Evolutionary conservation across 345 rosid species (phyloP), one percentile per base, ranked within the genome.

Genomic region (Litchi chinensis): DNA sequence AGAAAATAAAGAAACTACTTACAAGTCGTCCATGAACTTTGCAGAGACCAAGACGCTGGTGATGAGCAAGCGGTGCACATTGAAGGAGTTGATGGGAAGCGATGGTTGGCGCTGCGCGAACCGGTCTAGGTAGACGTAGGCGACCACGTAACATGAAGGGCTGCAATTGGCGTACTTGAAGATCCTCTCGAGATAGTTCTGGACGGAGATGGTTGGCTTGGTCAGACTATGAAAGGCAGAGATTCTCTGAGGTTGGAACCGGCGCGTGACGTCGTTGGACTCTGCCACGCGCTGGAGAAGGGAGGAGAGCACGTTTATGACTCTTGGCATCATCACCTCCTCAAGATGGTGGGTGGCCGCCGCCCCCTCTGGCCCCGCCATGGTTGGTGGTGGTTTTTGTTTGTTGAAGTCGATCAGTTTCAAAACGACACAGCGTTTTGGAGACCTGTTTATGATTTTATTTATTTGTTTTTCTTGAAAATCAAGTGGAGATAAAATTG

Each of bases 11-110:
- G 10, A 46, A 67, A 4, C 5, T 52, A 90, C 93, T 92, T 86
- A 92, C 97, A 86, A 80, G 77, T 90, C 97, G 82, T 92, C 94
- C 97, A 90, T 87, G 90, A 92, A 92, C 85, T 92, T 92, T 65
- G 88, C 93, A 64, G 97, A 88, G 82, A 92, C 84, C 90, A 92
- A 74, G 77, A 90, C 94, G 54, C 94, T 92, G 76, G 97, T 86
- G 24, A 92, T 90, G 22, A 92, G 90, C 73, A 92, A 82, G 44
- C 97, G 79, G 65, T 92, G 97, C 11, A 90, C 92, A 71, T 87
- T 92, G 86, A 84, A 87, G 22, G 91, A 92, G 77, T 83, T 87
- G 84, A 92, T 81, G 11, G 90, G 91, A 70, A 89, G 65, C 63
- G 79, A 87, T 0, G 90, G 89, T 22, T 92, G 93, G 64, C 82